Conservation (phyloP, 768 basidiomycete species). For the Lactarius hatsudake region DNA sequence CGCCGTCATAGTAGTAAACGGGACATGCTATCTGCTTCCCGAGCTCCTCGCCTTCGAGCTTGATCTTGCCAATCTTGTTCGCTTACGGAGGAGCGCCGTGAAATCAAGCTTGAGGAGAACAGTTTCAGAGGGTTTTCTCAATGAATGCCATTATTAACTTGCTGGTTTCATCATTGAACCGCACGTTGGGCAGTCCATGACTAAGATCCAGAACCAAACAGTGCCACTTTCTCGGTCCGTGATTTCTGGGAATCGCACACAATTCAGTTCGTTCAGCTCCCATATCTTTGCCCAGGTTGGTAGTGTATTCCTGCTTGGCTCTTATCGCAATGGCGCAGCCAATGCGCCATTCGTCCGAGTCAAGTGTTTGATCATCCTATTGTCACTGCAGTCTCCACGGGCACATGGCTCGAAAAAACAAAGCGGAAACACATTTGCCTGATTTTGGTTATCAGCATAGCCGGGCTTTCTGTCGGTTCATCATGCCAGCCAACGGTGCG, state of each 20-base stretch:
- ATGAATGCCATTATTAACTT: neutral
- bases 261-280: too few relatives aligned
- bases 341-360: too few relatives aligned
- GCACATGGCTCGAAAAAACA: too few relatives aligned
- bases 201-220: slow-evolving; percentile 37
- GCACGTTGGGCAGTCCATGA: neutral
- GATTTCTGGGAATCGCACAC: neutral
- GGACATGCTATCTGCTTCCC: too few relatives aligned
- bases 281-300: too few relatives aligned
- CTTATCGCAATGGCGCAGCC: too few relatives aligned
- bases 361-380: too few relatives aligned
- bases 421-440: slow-evolving; percentile 26
- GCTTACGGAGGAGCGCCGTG: slow-evolving; percentile 47
- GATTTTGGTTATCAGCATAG: too few relatives aligned
- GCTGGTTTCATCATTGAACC: neutral
- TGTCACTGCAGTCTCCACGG: too few relatives aligned
- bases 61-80: slow-evolving; percentile 49
- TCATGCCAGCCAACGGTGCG: slow-evolving; percentile 29
- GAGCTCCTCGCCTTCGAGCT: slow-evolving; percentile 54
- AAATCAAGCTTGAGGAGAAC: slow-evolving; percentile 48
- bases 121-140: slow-evolving; percentile 28
- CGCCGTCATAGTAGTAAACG: too few relatives aligned
- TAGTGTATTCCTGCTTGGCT: too few relatives aligned
- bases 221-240: neutral
- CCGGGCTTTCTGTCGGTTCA: slow-evolving; percentile 29